phyloP scores from a whole-genome alignment of 2,329 filamentous ascomycete genomes.

The Fusarium sp. region DNA sequence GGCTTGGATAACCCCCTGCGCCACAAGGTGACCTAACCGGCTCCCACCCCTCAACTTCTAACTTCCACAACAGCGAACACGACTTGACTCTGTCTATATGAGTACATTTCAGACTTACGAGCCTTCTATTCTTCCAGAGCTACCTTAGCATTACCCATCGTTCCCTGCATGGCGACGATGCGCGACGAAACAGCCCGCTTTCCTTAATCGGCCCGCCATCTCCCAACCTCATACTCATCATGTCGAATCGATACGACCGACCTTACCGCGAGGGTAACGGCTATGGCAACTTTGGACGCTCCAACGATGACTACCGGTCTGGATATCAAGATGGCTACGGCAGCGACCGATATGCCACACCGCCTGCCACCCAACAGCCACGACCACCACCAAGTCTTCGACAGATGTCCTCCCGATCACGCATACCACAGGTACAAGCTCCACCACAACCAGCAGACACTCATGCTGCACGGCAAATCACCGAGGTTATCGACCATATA shows the following conservation, averaged over 20 bases:
- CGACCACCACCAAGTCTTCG: slow-evolving; percentile 44
- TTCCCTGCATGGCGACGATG: slow-evolving; percentile 30
- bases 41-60: slow-evolving; percentile 27
- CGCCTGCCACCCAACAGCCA: slow-evolving; percentile 44
- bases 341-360: slow-evolving; percentile 54
- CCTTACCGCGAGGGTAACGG: slow-evolving; percentile 53
- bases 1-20: too few relatives aligned
- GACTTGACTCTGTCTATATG: not conserved
- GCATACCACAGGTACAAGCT: slow-evolving; percentile 42
- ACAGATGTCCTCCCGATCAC: slow-evolving; percentile 49
- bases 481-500: slow-evolving; percentile 80
- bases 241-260: slow-evolving; percentile 62
- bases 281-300: slow-evolving; percentile 55
- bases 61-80: slow-evolving; percentile 3
- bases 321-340: slow-evolving; percentile 52
- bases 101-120: not conserved
- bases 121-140: not conserved
- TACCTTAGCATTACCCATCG: not conserved
- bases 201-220: slow-evolving; percentile 28
- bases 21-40: slow-evolving; percentile 13
- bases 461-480: slow-evolving; percentile 65
- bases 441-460: slow-evolving; percentile 44
- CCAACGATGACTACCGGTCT: slow-evolving; percentile 57
- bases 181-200: slow-evolving; percentile 20
- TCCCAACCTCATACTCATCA: slow-evolving; percentile 43